Conservation (phyloP, 2,329 filamentous ascomycete species). For the Talaromyces albobiverticillius region DNA sequence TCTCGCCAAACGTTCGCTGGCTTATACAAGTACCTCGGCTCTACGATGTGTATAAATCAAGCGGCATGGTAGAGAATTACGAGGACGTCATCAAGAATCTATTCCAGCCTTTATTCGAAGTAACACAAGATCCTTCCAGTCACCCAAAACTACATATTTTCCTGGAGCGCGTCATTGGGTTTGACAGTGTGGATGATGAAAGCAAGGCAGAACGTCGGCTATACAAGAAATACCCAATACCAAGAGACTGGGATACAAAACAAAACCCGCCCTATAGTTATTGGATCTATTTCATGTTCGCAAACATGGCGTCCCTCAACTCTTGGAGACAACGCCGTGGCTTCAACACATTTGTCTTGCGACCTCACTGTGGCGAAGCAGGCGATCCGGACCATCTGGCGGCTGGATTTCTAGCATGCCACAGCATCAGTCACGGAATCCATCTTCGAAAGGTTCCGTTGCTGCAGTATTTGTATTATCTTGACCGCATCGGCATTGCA, state of each 20-base stretch:
- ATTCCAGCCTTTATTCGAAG: constrained; percentile 92
- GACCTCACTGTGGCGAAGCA: constrained; percentile 94
- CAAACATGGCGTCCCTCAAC: constrained; percentile 91
- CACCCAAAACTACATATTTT: constrained; percentile 95
- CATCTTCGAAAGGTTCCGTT: constrained; percentile 90
- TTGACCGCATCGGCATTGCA: constrained; percentile 96
- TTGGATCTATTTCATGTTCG: constrained; percentile 97
- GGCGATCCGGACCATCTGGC: constrained; percentile 96
- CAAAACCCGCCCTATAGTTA: constrained; percentile 99
- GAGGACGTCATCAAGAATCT: constrained; percentile 88
- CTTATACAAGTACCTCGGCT: constrained; percentile 91
- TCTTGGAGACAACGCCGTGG: constrained; percentile 84
- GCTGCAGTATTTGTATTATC: constrained; percentile 94
- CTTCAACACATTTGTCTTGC: constrained; percentile 91
- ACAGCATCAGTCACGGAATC: constrained; percentile 95
- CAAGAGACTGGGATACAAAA: constrained; percentile 81
- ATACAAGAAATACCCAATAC: constrained; percentile 93
- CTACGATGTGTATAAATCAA: constrained; percentile 93
- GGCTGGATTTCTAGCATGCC: constrained; percentile 84
- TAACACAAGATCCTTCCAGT: constrained; percentile 78
- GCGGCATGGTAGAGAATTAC: constrained; percentile 79
- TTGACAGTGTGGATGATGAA: constrained; percentile 97
- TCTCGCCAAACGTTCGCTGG: constrained; percentile 97
- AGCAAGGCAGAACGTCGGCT: constrained; percentile 92
- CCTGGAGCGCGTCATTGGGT: constrained; percentile 89